These are phyloP conservation scores for Chaetomium cochliodes DNA, from an alignment of 495 filamentous ascomycete species.

Conservation along the genomic window DNA sequence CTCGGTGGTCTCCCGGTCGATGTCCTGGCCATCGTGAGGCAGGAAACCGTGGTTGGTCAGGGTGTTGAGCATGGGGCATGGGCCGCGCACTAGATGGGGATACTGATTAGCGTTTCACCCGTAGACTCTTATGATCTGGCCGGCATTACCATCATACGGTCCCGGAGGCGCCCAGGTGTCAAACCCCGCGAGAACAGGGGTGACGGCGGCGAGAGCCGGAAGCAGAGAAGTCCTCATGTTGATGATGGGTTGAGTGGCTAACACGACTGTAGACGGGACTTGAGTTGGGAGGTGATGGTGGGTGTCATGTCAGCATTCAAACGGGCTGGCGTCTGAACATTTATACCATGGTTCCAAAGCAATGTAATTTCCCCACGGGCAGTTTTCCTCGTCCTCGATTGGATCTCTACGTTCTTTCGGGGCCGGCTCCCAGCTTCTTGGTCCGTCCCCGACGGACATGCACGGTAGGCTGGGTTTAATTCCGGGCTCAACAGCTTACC, in stretches of 20 bases:
- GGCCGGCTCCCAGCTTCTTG: neutral
- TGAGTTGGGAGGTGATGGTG: neutral
- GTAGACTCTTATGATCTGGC: neutral
- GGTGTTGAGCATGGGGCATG: conserved; percentile 45
- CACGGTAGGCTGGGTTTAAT: neutral
- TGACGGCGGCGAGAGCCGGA: neutral
- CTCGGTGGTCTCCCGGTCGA: conserved; percentile 37
- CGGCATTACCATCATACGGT: conserved; percentile 9
- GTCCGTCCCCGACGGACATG: neutral
- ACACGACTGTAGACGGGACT: neutral
- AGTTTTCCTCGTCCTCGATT: neutral
- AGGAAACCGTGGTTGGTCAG: conserved; percentile 43
- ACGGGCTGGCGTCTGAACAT: neutral
- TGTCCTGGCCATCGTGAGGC: conserved; percentile 40
- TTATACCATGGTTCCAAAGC: neutral
- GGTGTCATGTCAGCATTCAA: neutral
- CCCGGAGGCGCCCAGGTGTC: conserved; percentile 11
- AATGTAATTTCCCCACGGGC: neutral
- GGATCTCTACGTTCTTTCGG: neutral
- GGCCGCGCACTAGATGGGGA: conserved; percentile 28
- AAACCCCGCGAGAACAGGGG: conserved; percentile 10
- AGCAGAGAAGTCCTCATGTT: conserved; percentile 1
- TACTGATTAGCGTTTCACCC: neutral
- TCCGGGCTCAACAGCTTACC: neutral
- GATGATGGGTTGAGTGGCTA: neutral